These are phyloP conservation scores for Blastobotrys ciferrii DNA, from an alignment of 1,139 yeast species.

Conservation along the genomic window DNA sequence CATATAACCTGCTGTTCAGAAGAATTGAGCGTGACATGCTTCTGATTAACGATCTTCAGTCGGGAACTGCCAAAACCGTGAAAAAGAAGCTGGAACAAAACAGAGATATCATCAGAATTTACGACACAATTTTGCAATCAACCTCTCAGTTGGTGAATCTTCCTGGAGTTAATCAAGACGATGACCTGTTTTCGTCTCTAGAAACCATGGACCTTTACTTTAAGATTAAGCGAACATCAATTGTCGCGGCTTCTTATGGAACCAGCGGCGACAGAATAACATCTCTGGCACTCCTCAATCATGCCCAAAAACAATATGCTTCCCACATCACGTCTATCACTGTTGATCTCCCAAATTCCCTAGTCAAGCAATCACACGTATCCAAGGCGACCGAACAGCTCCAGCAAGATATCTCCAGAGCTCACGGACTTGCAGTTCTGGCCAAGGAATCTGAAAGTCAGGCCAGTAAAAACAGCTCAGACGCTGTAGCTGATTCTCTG, in stretches of 20 bases:
- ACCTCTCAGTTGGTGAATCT: constrained; percentile 64
- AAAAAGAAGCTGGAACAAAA: constrained; percentile 37
- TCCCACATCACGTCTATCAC: constrained; percentile 15
- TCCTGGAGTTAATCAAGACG: constrained; percentile 91
- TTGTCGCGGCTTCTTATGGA: constrained; percentile 52
- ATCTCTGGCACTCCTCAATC: constrained; percentile 46
- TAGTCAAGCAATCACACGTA: constrained; percentile 43
- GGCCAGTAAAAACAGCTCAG: constrained; percentile 12
- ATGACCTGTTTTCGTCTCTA: constrained; percentile 57
- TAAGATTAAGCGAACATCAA: constrained; percentile 43
- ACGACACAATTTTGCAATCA: constrained; percentile 48
- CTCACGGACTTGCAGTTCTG: constrained; percentile 55
- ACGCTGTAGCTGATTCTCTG: constrained; percentile 50
- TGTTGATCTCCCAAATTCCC: constrained; percentile 30
- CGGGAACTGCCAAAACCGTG: constrained; percentile 23
- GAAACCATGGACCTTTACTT: constrained; percentile 50
- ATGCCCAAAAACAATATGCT: constrained; percentile 1
- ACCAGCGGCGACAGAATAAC: constrained; percentile 44
- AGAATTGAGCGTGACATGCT: constrained; percentile 70
- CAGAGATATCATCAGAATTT: constrained; percentile 51
- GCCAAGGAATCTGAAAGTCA: constrained; percentile 18
- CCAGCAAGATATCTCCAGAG: constrained; percentile 37
- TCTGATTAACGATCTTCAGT: constrained; percentile 43
- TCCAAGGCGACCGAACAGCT: constrained; percentile 27
- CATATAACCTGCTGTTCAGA: constrained; percentile 62